Percentiles rank a stretch among this genome's conserved stretches.
Conservation (phyloP, 1,139 yeast genomes). For the Pichia sp. region DNA sequence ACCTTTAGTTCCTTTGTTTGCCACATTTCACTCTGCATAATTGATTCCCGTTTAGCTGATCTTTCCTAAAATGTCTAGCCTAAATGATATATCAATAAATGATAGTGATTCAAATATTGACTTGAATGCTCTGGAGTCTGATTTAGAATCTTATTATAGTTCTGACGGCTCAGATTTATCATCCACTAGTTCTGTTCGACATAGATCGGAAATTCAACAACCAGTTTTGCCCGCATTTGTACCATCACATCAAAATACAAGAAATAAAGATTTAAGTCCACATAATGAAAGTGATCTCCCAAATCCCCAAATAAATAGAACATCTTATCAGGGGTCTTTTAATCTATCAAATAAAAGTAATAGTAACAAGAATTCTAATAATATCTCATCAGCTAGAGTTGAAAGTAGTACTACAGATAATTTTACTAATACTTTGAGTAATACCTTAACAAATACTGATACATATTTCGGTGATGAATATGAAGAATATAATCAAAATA, state of each 20-base stretch:
- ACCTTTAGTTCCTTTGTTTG: too few relatives aligned
- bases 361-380: background rate
- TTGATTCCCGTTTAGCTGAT: too few relatives aligned
- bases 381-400: background rate
- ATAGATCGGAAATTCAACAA: background rate
- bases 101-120: conserved; percentile 14
- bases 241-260: conserved; percentile 6
- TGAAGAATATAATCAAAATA: conserved; percentile 9
- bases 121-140: conserved; percentile 13
- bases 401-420: background rate
- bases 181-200: background rate
- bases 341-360: background rate
- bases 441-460: conserved; percentile 7
- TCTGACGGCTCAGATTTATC: background rate
- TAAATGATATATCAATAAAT: conserved; percentile 2
- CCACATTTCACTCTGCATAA: too few relatives aligned
- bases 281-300: background rate
- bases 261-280: too few relatives aligned
- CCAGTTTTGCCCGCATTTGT: conserved; percentile 6
- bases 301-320: background rate
- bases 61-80: background rate
- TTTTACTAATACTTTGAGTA: background rate
- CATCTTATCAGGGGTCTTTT: background rate
- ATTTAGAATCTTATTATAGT: conserved; percentile 3
- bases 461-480: background rate